These are phyloP conservation scores for Furcasterigmium furcatum DNA, from an alignment of 2,329 filamentous ascomycete species.

Conservation along the genomic window DNA sequence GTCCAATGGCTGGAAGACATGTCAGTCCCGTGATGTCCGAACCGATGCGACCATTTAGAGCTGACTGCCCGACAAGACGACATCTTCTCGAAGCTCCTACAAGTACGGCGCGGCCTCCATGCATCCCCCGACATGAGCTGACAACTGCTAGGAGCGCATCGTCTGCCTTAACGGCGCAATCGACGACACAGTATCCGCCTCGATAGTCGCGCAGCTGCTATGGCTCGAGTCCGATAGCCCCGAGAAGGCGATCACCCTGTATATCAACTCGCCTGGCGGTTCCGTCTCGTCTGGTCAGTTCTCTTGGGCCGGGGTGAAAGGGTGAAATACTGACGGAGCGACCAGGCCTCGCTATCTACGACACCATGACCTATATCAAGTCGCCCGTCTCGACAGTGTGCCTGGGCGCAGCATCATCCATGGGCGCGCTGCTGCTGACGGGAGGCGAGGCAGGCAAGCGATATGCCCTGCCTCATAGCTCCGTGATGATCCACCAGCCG, in stretches of 20 bases:
- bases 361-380: slow-evolving; percentile 97
- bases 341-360: slow-evolving; percentile 80
- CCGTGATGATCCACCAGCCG: slow-evolving; percentile 97
- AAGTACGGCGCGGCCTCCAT: slow-evolving; percentile 43
- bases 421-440: slow-evolving; percentile 86
- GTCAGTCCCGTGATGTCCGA: slow-evolving; percentile 42
- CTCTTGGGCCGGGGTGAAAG: background rate
- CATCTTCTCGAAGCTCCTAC: slow-evolving; percentile 77
- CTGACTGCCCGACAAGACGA: slow-evolving; percentile 53
- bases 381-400: slow-evolving; percentile 93
- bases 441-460: slow-evolving; percentile 83
- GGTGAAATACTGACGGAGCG: background rate
- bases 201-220: slow-evolving; percentile 90
- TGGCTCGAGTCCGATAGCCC: slow-evolving; percentile 98
- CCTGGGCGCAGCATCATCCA: slow-evolving; percentile 89
- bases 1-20: slow-evolving; percentile 75
- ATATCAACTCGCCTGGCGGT: slow-evolving; percentile 95
- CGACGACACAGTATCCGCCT: slow-evolving; percentile 86
- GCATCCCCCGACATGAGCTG: slow-evolving; percentile 9
- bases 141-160: slow-evolving; percentile 70
- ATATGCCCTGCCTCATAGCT: slow-evolving; percentile 87
- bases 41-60: slow-evolving; percentile 7
- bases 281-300: slow-evolving; percentile 68
- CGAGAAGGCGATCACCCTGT: slow-evolving; percentile 92
- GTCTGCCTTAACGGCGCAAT: slow-evolving; percentile 90